Evolutionary conservation across 768 basidiomycete species (phyloP), one percentile per base, ranked within the genome.

Genomic region (Leccinum arenicola): DNA sequence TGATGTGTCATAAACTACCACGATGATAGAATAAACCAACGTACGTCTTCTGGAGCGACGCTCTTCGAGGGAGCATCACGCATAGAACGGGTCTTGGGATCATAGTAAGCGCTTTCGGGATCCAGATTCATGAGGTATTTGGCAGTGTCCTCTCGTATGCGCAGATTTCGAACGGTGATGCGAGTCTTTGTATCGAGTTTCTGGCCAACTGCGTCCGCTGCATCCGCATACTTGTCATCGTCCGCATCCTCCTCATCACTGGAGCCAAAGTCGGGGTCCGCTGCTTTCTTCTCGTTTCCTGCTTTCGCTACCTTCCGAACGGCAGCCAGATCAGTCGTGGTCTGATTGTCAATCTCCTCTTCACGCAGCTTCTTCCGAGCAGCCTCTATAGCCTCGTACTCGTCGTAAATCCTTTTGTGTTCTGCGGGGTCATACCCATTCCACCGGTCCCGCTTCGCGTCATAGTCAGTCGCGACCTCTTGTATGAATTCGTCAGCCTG

Each of bases 81-180:
- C 97, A 99, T 99, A 7, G 96, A 98, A 69, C 97, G 88, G 12
- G 97, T 98, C 78, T 99, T 99, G 50, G 97, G 97, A 70, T 99
- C 97, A 71, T 99, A 99, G 77, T 98, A 98, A 9, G 97, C 97
- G 67, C 91, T 94, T 0, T 93, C 88, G 1, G 90, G 89, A 73
- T 98, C 95, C 73, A 99, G 73, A 72, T 98, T 99, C 73, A 96
- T 91, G 69, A 99, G 83, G 72, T 99, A 99, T 73, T 99, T 99
- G 10, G 97, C 97, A 1, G 96, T 98, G 72, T 99, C 97, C 76
- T 99, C 97, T 70, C 97, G 89, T 65, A 99, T 98, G 78, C 97
- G 91, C 68, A 99, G 79, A 76, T 99, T 98, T 61, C 97, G 87
- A 60, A 99, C 97, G 17, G 97, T 98, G 58, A 99, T 95, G 55